Evolutionary conservation across 768 basidiomycete genomes (phyloP).

Genomic region (Ephemerocybe angulata): DNA sequence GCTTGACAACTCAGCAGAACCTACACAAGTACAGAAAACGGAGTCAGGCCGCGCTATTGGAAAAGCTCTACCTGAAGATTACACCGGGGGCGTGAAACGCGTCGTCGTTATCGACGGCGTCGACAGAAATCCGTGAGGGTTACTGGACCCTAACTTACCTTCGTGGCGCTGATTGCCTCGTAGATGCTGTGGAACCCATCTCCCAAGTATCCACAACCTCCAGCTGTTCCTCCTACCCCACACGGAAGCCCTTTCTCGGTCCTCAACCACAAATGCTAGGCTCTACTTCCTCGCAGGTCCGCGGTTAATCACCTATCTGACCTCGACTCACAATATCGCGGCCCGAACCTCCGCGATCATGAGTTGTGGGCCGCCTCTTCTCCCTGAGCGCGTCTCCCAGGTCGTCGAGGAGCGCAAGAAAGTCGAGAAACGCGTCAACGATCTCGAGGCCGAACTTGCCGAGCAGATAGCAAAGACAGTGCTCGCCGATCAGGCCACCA

Average conservation of each 20-base stretch:
- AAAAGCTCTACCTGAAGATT: slow-evolving; percentile 65
- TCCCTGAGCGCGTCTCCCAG: slow-evolving; percentile 65
- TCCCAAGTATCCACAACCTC: slow-evolving; percentile 70
- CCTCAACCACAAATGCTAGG: slow-evolving; percentile 60
- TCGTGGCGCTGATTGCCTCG: not conserved
- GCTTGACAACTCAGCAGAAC: slow-evolving; percentile 42
- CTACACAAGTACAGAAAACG: slow-evolving; percentile 27
- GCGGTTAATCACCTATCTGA: slow-evolving; percentile 62
- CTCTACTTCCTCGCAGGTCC: slow-evolving; percentile 84
- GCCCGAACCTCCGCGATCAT: slow-evolving; percentile 55
- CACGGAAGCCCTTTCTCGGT: slow-evolving; percentile 61
- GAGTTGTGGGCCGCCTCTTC: slow-evolving; percentile 62
- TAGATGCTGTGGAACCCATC: slow-evolving; percentile 83
- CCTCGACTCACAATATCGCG: slow-evolving; percentile 53
- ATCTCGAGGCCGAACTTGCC: slow-evolving; percentile 66
- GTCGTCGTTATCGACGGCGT: slow-evolving; percentile 79
- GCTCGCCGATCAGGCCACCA: slow-evolving; percentile 30
- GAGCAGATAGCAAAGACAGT: slow-evolving; percentile 38
- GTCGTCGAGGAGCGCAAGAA: slow-evolving; percentile 65
- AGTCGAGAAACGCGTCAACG: slow-evolving; percentile 63
- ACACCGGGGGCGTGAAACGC: slow-evolving; percentile 73
- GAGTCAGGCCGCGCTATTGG: slow-evolving; percentile 50
- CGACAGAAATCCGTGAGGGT: slow-evolving; percentile 71
- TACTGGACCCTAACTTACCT: not conserved
- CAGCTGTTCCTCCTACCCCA: slow-evolving; percentile 70